A percentile compares a stretch with the other conserved stretches of the same genome.
Evolutionary conservation across 148 eudicot species (phyloP).

Genomic region (Fallopia convolvulus): DNA sequence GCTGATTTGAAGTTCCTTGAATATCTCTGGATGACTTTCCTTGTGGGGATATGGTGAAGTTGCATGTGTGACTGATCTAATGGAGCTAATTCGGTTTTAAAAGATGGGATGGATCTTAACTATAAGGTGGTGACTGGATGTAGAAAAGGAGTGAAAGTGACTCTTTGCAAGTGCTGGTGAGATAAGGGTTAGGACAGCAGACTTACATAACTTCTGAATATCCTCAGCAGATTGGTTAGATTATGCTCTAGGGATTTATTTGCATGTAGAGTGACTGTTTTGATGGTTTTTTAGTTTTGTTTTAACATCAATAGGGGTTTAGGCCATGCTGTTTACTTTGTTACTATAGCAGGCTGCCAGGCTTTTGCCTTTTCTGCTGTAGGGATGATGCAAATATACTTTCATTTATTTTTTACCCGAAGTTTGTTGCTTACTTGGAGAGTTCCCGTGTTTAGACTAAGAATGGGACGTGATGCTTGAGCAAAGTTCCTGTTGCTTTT

Average conservation of each 20-base stretch:
- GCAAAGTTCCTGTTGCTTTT: neutral
- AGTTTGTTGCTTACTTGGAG: neutral
- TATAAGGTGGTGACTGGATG: neutral
- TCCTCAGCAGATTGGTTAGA: neutral
- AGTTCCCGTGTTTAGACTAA: neutral
- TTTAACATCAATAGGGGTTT: neutral
- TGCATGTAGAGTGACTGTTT: neutral
- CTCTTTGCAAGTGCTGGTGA: neutral
- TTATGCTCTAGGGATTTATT: neutral
- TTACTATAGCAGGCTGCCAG: neutral
- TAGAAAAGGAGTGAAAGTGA: neutral
- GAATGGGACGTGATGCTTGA: neutral
- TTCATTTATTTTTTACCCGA: neutral
- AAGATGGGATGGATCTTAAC: neutral
- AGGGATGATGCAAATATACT: neutral
- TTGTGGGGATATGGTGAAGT: neutral
- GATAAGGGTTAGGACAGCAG: neutral
- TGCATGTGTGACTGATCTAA: neutral
- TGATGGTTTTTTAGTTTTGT: neutral
- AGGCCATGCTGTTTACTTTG: neutral
- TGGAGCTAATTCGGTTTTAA: neutral
- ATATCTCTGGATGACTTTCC: neutral
- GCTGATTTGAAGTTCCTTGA: neutral
- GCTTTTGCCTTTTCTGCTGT: neutral
- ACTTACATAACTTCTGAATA: neutral